These are phyloP conservation scores for Elaeis oleifera DNA, from an alignment of 202 grass and related monocot genomes.

Conservation along the genomic window DNA sequence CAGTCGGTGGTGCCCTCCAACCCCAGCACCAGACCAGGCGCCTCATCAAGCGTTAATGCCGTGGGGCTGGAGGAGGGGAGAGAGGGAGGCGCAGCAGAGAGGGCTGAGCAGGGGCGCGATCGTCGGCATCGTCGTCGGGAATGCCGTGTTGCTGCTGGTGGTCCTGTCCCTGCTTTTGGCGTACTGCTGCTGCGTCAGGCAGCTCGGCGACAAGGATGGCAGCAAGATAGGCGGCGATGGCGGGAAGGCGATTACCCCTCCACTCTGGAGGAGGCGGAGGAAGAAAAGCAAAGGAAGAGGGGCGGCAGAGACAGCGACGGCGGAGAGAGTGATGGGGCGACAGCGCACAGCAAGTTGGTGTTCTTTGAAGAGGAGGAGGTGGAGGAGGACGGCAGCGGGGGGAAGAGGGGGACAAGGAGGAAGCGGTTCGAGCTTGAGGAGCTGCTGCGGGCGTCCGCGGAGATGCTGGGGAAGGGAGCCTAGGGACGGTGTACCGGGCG, in stretches of 20 bases:
- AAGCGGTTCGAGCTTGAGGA: conserved; percentile 77
- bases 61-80: conserved; percentile 12
- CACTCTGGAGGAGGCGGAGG: no score
- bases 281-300: conserved; percentile 10
- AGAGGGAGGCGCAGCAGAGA: conserved; percentile 7
- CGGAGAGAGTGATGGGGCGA: conserved; percentile 62
- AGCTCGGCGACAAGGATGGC: conserved; percentile 7
- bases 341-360: conserved; percentile 54
- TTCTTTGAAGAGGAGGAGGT: conserved; percentile 56
- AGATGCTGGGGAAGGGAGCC: conserved; percentile 77
- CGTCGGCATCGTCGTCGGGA: conserved; percentile 50
- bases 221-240: conserved; percentile 23
- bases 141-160: conserved; percentile 44
- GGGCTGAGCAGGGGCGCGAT: conserved; percentile 51
- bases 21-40: conserved; percentile 31
- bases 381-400: conserved; percentile 9
- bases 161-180: conserved; percentile 41
- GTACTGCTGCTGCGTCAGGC: conserved; percentile 52
- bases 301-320: conserved; percentile 47
- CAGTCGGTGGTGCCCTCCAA: conserved; percentile 64
- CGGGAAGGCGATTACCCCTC: no score
- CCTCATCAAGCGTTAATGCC: conserved; percentile 39
- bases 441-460: conserved; percentile 70
- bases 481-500: conserved; percentile 75
- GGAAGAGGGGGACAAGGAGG: conserved; percentile 23